Conservation (phyloP, 208 protist genomes). For the Crithidia sp. region DNA sequence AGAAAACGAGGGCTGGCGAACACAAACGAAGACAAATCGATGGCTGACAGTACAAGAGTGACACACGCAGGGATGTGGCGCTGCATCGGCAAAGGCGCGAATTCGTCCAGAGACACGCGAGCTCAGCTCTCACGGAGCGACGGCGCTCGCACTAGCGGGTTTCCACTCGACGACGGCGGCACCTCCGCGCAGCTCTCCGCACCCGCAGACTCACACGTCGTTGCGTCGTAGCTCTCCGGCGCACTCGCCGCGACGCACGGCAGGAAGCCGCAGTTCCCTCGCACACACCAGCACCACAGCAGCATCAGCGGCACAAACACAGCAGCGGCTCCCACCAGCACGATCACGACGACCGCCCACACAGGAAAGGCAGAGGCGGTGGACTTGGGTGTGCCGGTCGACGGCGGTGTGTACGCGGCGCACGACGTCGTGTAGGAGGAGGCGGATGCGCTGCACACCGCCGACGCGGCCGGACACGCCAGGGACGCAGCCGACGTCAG, state of each 20-base stretch:
- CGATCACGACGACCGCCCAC: slow-evolving; percentile 2
- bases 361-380: background rate
- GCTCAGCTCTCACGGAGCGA: too few relatives aligned
- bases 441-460: background rate
- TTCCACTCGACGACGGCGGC: too few relatives aligned
- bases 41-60: too few relatives aligned
- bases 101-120: too few relatives aligned
- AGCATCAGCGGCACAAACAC: background rate
- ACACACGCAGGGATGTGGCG: too few relatives aligned
- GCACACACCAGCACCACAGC: background rate
- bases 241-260: background rate
- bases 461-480: background rate
- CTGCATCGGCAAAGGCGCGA: too few relatives aligned
- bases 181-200: background rate
- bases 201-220: background rate
- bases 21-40: too few relatives aligned
- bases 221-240: background rate
- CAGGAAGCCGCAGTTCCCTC: background rate
- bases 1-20: too few relatives aligned
- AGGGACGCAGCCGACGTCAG: background rate
- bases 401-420: background rate
- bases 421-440: slow-evolving; percentile 2
- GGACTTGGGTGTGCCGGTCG: background rate
- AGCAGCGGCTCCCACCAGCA: background rate
- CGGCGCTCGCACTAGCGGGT: too few relatives aligned